These are phyloP conservation scores for Leccinum barrowsii DNA, from an alignment of 768 basidiomycete species.

Conservation along the genomic window DNA sequence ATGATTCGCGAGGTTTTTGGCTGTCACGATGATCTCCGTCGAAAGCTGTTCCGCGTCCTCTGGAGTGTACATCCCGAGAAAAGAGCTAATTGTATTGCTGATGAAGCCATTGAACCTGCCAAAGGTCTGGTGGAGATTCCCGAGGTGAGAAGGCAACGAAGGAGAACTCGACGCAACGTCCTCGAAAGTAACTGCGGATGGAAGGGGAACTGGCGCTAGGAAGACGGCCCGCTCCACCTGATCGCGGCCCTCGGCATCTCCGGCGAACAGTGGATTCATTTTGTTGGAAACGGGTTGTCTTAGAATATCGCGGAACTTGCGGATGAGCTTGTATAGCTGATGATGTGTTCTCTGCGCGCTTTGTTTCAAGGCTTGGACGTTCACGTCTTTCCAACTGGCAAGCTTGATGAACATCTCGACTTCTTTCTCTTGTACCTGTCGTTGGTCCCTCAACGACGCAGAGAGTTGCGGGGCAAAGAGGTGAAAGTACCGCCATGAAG, in stretches of 20 bases:
- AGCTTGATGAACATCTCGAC: slow-evolving; percentile 85
- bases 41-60: slow-evolving; percentile 52
- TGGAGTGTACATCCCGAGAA: slow-evolving; percentile 40
- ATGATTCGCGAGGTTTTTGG: slow-evolving; percentile 51
- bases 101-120: slow-evolving; percentile 47
- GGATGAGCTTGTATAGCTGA: slow-evolving; percentile 84
- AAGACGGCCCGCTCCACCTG: slow-evolving; percentile 13
- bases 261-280: slow-evolving; percentile 37
- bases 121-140: slow-evolving; percentile 49
- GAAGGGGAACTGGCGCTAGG: background rate
- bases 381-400: slow-evolving; percentile 98
- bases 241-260: slow-evolving; percentile 32
- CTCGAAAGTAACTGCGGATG: background rate
- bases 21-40: slow-evolving; percentile 58
- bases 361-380: slow-evolving; percentile 87
- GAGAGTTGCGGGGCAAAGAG: slow-evolving; percentile 52
- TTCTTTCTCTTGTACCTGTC: slow-evolving; percentile 68
- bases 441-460: slow-evolving; percentile 51
- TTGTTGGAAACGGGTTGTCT: slow-evolving; percentile 59
- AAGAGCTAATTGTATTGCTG: slow-evolving; percentile 37
- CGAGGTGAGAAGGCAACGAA: slow-evolving; percentile 36
- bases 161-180: slow-evolving; percentile 2
- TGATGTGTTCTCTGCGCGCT: slow-evolving; percentile 90
- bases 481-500: slow-evolving; percentile 59
- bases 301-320: slow-evolving; percentile 90